These are phyloP conservation scores for Yamadazyma tumulicola DNA, from an alignment of 805 yeast genomes.

Conservation along the genomic window DNA sequence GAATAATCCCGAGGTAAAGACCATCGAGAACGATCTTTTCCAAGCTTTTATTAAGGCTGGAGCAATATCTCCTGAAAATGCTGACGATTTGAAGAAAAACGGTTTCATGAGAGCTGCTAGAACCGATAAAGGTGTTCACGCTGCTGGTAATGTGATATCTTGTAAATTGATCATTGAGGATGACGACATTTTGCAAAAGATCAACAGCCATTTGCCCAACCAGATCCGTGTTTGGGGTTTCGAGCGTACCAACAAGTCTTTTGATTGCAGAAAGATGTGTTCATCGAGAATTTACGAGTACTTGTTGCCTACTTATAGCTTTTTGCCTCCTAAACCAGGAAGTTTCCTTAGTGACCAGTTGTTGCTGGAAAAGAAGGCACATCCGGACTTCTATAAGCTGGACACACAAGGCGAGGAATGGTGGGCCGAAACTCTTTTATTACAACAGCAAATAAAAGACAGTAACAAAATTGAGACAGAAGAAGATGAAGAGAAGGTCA, in stretches of 20 bases:
- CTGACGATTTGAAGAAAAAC: constrained; percentile 82
- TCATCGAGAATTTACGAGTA: constrained; percentile 95
- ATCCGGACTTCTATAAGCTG: constrained; percentile 57
- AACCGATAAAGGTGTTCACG: constrained; percentile 96
- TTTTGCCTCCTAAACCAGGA: constrained; percentile 85
- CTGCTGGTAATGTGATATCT: constrained; percentile 90
- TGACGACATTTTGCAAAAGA: constrained; percentile 63
- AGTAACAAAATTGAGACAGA: constrained; percentile 16
- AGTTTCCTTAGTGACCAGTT: constrained; percentile 63
- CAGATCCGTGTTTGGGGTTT: constrained; percentile 93
- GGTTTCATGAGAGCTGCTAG: constrained; percentile 86
- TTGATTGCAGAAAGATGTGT: constrained; percentile 94
- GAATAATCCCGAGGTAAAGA: constrained; percentile 75
- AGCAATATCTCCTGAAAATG: constrained; percentile 81
- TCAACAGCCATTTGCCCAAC: constrained; percentile 74
- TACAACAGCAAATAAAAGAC: constrained; percentile 17
- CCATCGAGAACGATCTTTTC: constrained; percentile 88
- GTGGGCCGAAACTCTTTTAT: constrained; percentile 54
- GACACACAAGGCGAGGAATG: constrained; percentile 71
- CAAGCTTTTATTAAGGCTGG: constrained; percentile 82
- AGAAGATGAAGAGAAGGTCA: constrained; percentile 26
- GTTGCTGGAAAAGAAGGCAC: constrained; percentile 45
- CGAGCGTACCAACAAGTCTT: constrained; percentile 81
- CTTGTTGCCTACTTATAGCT: constrained; percentile 84
- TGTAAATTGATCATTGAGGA: constrained; percentile 83